These are phyloP conservation scores for Mangifera indica DNA, from an alignment of 345 rosid species.

Conservation along the genomic window DNA sequence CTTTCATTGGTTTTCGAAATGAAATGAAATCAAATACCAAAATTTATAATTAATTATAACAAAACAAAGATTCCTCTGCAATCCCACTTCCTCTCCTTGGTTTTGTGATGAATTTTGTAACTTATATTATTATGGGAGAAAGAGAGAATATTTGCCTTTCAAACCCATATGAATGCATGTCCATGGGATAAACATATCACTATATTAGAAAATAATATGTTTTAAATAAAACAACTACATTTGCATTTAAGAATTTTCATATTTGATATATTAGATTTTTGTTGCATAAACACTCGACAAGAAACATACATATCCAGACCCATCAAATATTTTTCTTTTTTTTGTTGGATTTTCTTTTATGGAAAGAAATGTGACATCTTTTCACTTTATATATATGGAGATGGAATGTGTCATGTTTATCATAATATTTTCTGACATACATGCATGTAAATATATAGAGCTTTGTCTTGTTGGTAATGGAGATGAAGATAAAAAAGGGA, in stretches of 20 bases:
- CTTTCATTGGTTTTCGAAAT: slow-evolving; percentile 8
- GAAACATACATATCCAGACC: too few species aligned
- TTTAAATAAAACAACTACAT: too few species aligned
- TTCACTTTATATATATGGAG: neutral
- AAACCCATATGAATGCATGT: neutral
- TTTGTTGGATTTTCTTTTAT: too few species aligned
- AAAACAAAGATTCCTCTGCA: slow-evolving; percentile 27
- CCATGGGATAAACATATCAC: neutral
- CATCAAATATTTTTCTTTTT: too few species aligned
- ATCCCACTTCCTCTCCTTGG: slow-evolving; percentile 16
- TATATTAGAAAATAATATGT: too few species aligned
- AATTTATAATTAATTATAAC: neutral
- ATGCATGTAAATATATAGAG: slow-evolving; percentile 2
- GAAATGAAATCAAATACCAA: neutral
- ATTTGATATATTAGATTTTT: too few species aligned
- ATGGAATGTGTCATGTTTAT: neutral
- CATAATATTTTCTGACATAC: neutral
- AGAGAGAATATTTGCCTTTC: neutral
- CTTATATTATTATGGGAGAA: neutral
- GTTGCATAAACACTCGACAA: too few species aligned
- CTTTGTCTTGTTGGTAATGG: neutral
- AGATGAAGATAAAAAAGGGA: neutral
- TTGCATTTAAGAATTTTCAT: too few species aligned
- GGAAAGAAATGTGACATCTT: neutral
- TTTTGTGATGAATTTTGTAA: neutral